Evolutionary conservation across 768 basidiomycete species (phyloP).

Genomic region (Lactarius akahatsu): DNA sequence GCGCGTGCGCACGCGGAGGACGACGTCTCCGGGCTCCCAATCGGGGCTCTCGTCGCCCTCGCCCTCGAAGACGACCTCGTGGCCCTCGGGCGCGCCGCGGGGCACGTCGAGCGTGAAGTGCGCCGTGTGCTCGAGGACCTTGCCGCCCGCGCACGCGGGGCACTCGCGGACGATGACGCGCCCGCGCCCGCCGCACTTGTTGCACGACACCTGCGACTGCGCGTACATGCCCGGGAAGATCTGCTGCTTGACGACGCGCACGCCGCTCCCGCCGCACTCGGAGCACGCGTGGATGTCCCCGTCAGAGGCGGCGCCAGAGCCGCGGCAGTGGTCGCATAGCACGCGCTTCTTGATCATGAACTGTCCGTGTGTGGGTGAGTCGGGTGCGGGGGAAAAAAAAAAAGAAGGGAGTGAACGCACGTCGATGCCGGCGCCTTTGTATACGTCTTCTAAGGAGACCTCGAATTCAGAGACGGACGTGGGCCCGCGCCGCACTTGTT

Average conservation of each 20-base stretch:
- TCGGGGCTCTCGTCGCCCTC: constrained; percentile 96
- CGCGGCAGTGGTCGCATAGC: constrained; percentile 96
- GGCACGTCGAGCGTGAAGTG: constrained; percentile 84
- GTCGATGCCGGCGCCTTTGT: constrained; percentile 84
- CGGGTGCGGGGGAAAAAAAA: too few relatives aligned
- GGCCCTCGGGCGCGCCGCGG: constrained; percentile 88
- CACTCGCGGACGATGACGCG: constrained; percentile 75
- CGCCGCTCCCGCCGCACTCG: constrained; percentile 80
- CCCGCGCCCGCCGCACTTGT: constrained; percentile 83
- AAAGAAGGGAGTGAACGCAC: constrained; percentile 40
- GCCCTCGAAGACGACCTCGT: constrained; percentile 92
- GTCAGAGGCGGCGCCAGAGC: constrained; percentile 89
- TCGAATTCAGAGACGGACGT: constrained; percentile 81
- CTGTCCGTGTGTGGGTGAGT: constrained; percentile 40
- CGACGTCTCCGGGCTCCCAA: constrained; percentile 93
- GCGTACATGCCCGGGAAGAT: constrained; percentile 98
- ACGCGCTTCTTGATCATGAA: constrained; percentile 91
- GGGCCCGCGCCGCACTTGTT: constrained; percentile 73
- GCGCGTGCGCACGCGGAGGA: constrained; percentile 79
- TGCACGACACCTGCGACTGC: constrained; percentile 80
- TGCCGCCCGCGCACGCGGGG: constrained; percentile 77
- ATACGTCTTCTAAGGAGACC: constrained; percentile 84
- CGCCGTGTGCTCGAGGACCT: constrained; percentile 77
- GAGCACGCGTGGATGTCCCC: constrained; percentile 84
- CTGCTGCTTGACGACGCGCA: constrained; percentile 85